A percentile compares a stretch with the other conserved stretches of the same genome.
These are phyloP conservation scores for Knufia petricola DNA, from an alignment of 2,329 filamentous ascomycete genomes.

Conservation along the genomic window DNA sequence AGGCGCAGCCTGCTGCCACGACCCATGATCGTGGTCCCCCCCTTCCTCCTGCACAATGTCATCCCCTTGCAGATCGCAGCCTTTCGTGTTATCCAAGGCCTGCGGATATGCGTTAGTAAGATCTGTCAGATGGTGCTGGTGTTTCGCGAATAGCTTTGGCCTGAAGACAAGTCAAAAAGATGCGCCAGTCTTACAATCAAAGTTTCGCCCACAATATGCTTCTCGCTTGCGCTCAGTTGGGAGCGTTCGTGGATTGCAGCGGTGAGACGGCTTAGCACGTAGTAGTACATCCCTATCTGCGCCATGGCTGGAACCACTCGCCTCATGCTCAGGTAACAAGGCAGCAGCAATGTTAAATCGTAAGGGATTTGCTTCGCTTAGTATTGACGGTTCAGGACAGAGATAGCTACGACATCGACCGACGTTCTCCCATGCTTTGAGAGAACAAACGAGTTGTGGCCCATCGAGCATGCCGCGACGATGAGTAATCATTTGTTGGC, in stretches of 20 bases:
- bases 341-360: constrained; percentile 11
- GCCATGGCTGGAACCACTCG: constrained; percentile 9
- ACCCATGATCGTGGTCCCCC: no score
- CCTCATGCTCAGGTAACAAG: constrained; percentile 7
- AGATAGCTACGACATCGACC: neutral
- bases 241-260: neutral
- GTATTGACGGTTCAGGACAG: neutral
- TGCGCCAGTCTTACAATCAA: neutral
- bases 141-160: constrained; percentile 1
- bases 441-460: neutral
- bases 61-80: no score
- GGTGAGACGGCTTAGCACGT: neutral
- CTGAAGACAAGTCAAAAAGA: constrained; percentile 2
- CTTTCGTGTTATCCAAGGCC: no score
- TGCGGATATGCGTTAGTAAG: neutral
- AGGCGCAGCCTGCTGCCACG: no score
- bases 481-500: neutral
- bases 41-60: no score
- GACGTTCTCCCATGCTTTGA: neutral
- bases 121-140: neutral
- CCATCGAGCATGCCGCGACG: neutral
- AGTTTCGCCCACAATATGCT: neutral
- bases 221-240: neutral
- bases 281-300: constrained; percentile 5
- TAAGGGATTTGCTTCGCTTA: neutral